A percentile compares a stretch with the other conserved stretches of the same genome.
These are phyloP conservation scores for Talaromyces sp. DNA, from an alignment of 2,329 filamentous ascomycete species.

Conservation along the genomic window DNA sequence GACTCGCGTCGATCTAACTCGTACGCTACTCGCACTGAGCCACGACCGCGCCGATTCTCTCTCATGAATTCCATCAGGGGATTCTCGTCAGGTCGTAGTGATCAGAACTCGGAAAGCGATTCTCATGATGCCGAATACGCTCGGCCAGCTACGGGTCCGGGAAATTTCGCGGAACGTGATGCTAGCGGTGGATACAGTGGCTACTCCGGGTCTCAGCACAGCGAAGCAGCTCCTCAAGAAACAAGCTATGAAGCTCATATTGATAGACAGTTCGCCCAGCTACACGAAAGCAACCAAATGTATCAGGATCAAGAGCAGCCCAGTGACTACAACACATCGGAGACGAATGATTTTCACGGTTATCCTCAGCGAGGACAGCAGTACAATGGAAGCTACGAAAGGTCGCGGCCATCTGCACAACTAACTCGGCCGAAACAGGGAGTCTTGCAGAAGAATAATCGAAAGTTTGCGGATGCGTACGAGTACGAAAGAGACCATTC, in stretches of 20 bases:
- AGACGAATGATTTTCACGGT: slow-evolving; percentile 22
- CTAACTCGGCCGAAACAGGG: slow-evolving; percentile 44
- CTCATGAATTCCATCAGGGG: slow-evolving; percentile 65
- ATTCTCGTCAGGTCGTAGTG: slow-evolving; percentile 57
- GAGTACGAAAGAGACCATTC: slow-evolving; percentile 61
- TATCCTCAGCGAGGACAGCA: slow-evolving; percentile 46
- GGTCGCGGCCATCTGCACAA: slow-evolving; percentile 42
- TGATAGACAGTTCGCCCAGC: slow-evolving; percentile 40
- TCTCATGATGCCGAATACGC: slow-evolving; percentile 34
- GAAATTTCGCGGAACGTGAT: slow-evolving; percentile 25
- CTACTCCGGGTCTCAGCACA: slow-evolving; percentile 28
- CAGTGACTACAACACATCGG: slow-evolving; percentile 35
- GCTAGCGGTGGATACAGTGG: slow-evolving; percentile 31
- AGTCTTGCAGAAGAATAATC: slow-evolving; percentile 78
- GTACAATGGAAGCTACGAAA: slow-evolving; percentile 41
- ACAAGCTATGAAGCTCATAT: slow-evolving; percentile 41
- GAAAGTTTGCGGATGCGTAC: slow-evolving; percentile 82
- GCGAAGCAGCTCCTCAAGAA: slow-evolving; percentile 23
- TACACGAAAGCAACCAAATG: slow-evolving; percentile 34
- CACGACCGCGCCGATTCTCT: slow-evolving; percentile 66
- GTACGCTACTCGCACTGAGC: slow-evolving; percentile 62
- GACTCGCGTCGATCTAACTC: slow-evolving; percentile 73
- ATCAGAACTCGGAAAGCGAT: slow-evolving; percentile 45
- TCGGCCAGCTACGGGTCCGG: slow-evolving; percentile 37
- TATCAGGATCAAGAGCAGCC: slow-evolving; percentile 20